Base-by-base conservation (phyloP, 129 eudicot genomes). In the Flaveria brownii region DNA sequence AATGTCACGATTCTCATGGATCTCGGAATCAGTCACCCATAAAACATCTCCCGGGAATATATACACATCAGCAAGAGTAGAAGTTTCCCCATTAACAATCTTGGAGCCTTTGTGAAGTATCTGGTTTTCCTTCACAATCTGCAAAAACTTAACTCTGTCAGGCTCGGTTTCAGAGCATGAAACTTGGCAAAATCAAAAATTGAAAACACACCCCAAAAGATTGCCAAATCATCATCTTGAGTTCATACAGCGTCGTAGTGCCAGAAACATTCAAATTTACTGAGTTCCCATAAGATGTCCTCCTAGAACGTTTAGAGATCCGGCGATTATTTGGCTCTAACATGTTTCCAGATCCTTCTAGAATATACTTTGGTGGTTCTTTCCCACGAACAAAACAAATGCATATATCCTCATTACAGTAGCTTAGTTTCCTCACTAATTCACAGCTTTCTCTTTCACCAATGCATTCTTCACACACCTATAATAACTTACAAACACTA, bases 211-310 rank as follows among this genome's bases (percentile, higher is more conserved):
- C 99, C 90, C 99, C 99, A 85, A 95, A 91, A 9, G 96, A 87
- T 78, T 95, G 97, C 99, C 99, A 95, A 70, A 95, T 95, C 99
- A 95, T 95, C 99, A 95, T 89, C 84, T 95, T 95, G 52, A 95
- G 84, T 54, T 95, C 96, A 72, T 95, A 95, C 30, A 95, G 69
- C 54, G 97, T 82, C 18, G 99, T 95, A 43, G 96, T 84, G 42
- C 94, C 96, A 75, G 99, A 95, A 80, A 95, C 99, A 50, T 89
- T 95, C 61, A 95, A 81, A 64, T 87, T 95, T 20, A 85, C 82
- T 0, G 92, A 86, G 85, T 95, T 88, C 43, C 92, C 96, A 76
- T 74, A 86, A 55, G 94, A 25, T 79, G 99, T 87, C 88, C 89
- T 89, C 64, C 91, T 78, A 45, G 99, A 95, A 60, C 99, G 99